Conservation (phyloP, 1,284 basidiomycete species). For the Anthracocystis panici-leucophaei region DNA sequence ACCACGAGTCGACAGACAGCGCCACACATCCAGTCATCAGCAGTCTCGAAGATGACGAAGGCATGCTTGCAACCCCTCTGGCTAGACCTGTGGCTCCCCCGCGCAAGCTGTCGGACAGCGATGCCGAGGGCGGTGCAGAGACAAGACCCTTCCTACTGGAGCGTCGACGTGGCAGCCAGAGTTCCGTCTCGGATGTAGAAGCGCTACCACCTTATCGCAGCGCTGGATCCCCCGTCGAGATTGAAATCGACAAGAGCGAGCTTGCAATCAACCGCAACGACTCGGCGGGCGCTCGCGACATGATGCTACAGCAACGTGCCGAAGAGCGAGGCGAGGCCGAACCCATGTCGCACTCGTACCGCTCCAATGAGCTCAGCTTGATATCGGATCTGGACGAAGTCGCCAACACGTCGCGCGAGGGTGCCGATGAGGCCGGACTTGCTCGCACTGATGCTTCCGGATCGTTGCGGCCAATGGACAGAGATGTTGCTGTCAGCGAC, state of each 20-base stretch:
- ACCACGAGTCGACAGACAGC: constrained; percentile 19
- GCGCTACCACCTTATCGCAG: constrained; percentile 25
- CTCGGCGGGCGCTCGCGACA: constrained; percentile 56
- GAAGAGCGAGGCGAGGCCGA: constrained; percentile 50
- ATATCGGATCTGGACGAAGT: constrained; percentile 36
- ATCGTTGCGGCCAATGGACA: constrained; percentile 12
- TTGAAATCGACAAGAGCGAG: constrained; percentile 31
- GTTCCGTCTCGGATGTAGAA: constrained; percentile 44
- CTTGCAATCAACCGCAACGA: constrained; percentile 42
- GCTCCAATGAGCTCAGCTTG: constrained; percentile 41
- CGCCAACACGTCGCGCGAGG: constrained; percentile 19
- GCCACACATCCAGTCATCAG: constrained; percentile 28
- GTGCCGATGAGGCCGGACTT: background rate
- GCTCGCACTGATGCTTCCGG: background rate
- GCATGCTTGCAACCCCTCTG: constrained; percentile 45
- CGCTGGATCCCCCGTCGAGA: constrained; percentile 24
- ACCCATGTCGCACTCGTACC: constrained; percentile 43
- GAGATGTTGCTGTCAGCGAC: constrained; percentile 4
- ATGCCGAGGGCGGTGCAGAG: constrained; percentile 24
- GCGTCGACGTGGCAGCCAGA: constrained; percentile 41
- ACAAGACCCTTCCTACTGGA: constrained; percentile 36
- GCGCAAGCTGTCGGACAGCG: constrained; percentile 25
- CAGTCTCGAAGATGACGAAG: constrained; percentile 48
- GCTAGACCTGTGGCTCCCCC: constrained; percentile 27
- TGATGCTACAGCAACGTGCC: constrained; percentile 55